Base-by-base conservation (phyloP, 805 yeast genomes). In the Starmerella lactis-condensi region DNA sequence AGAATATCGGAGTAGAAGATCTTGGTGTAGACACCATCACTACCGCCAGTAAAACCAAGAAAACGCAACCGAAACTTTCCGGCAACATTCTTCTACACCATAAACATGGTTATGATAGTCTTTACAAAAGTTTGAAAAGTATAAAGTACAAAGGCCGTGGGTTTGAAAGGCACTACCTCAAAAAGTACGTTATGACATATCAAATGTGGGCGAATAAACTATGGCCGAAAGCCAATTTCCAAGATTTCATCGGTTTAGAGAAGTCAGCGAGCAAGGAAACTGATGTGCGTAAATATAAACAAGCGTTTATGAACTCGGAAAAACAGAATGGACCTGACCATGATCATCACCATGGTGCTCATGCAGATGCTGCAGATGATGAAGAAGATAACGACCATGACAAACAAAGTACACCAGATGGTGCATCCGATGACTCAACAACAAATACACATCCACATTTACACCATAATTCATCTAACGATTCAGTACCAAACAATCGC, bases 181-280 rank as follows among this genome's bases (percentile, higher is more conserved):
- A 60, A 7, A 53, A 59, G 21, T 48, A 76, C 5, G 48, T 75
- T 6, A 61, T 61, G 19, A 58, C 64, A 22, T 76, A 74, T 48
- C 81, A 75, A 51, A 44, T 71, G 21, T 76, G 85, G 83, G 81
- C 75, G 1, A 85, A 76, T 49, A 58, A 64, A 15, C 44, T 81
- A 23, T 79, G 65, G 46, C 92, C 94, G 4, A 76, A 75, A 54
- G 79, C 89, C 11, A 72, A 67, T 39, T 77, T 82, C 41, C 58
- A 59, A 28, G 91, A 78, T 49, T 72, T 82, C 44, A 53, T 75
- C 1, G 57, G 61, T 16, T 52, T 74, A 15, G 41, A 52, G 72
- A 29, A 58, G 63, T 24, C 53, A 60, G 60, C 69, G 25, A 72
- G 76, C 10, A 52, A 20, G 9, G 44, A 40, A 25, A 22, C 39